Evolutionary conservation across 75 land plant genomes (phyloP), one percentile per base, ranked within the genome.

Genomic region (Pinus taeda): DNA sequence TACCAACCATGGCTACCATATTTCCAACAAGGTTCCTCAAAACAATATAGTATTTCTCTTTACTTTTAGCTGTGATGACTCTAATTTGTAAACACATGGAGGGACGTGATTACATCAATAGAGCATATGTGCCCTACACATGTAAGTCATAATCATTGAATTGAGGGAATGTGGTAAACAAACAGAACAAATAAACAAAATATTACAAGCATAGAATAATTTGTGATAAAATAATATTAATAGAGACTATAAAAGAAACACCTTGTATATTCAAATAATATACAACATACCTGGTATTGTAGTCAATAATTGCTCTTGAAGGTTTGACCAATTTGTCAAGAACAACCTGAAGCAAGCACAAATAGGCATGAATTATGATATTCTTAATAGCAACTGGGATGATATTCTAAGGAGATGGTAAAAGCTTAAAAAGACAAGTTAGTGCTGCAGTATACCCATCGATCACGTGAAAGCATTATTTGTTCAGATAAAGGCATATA

Each of bases 321-420:
- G 98, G 98, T 76, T 90, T 91, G 61, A 96, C 98, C 71, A 96
- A 76, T 77, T 88, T 92, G 71, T 96, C 98, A 11, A 96, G 82
- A 60, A 93, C 57, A 18, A 93, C 93, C 96, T 93, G 57, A 29
- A 73, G 36, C 26, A 57, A 73, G 58, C 24, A 11, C 2, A 56
- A 73, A 69, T 69, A 37, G 13, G 71, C 21, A 69, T 62, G 3
- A 42, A 69, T 69, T 42, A 69, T 21, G 20, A 69, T 21, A 7
- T n/a, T n/a, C n/a, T 69, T 9, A 4, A 15, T 37, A 37, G 2
- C 21, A 17, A 69, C 15, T 20, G 0, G 39, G 21, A 69, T 42
- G 53, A 18, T 11, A 69, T 39, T 69, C 39, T 69, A 53, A 39
- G 42, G 9, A 69, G n/a, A 22, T 37, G 42, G 11, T 21, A 69